Evolutionary conservation across 768 basidiomycete genomes (phyloP), one percentile per base, ranked within the genome.

Genomic region (Daedaleopsis sinensis): DNA sequence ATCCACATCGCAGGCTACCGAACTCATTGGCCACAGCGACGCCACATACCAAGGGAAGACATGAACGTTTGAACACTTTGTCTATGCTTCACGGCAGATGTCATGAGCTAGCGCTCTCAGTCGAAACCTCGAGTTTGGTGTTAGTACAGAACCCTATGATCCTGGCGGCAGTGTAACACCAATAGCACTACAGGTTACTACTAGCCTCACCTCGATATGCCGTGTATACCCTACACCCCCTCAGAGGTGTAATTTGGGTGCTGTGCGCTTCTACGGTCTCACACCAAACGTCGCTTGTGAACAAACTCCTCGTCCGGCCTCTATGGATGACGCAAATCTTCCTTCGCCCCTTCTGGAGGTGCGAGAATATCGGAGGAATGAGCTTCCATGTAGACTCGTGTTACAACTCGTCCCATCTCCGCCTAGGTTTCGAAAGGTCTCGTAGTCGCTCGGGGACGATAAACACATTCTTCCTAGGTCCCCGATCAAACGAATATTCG

Each of bases 241-340:
- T 32, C 27, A 32, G 27, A 3, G 7, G 27, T 32, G 7, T 32
- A 7, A 32, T 32, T 32, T 32, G 27, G 27, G 27, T 32, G 7
- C 27, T 7, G 27, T 32, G 7, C 27, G 27, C 27, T 21, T 48
- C 50, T n/a, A 36, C 19, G 37, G 43, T 62, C 61, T 32, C 61
- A 62, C 55, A 57, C 21, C 44, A 35, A 51, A 62, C 55, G 52
- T 51, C 18, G 42, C 55, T 62, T 61, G 54, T 42, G 60, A 60
- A 61, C 19, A 13, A 24, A 11, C 1, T 8, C 13, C 39, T 42
- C 10, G 47, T 21, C 23, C 13, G 19, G 23, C 47, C 23, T 49
- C 21, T 49, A 13, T 49, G 19, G 15, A 49, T 49, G 47, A 49
- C 47, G 23, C 47, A 49, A 23, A 11, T 21, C 19, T 23, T 12